Base-by-base conservation (phyloP, 176 grass and related monocot species). In the Oropetium thomaeum region DNA sequence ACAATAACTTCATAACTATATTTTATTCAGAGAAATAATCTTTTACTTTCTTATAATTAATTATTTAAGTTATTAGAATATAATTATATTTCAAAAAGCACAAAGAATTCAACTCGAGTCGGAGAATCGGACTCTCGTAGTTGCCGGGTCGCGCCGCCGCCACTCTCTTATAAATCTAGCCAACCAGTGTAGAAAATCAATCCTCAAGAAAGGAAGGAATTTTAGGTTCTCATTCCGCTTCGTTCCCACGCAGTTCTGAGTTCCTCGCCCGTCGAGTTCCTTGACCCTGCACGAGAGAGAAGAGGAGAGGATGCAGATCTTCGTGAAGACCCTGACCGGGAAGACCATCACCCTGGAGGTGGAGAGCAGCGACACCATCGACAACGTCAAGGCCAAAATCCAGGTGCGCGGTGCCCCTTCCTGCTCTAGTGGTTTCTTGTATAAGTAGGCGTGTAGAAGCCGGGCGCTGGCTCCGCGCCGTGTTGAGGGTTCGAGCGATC, bases 291-390 rank as follows among this genome's bases (percentile, higher is more conserved):
- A 10, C 34, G 20, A 61, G 58, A 77, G 30, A 66, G 43, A 58
- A 22, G 59, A 51, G 8, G 42, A 64, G 62, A 83, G 62, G 77
- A 86, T 86, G 84, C 84, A 86, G 84, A 86, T 85, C 64, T 92
- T 88, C 73, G 85, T 92, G 73, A 92, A 92, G 89, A 90, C 93
- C 52, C 84, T 93, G 62, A 93, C 88, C 26, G 90, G 93, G 73
- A 89, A 87, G 90, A 97, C 90, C 72, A 93, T 90, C 88, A 97
- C 93, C 65, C 93, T 97, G 69, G 85, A 97, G 82, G 93, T 93
- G 35, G 93, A 97, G 93, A 90, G 80, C 77, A 97, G 93, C 93
- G 85, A 97, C 85, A 93, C 93, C 82, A 83, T 97, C 73, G 93
- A 97, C 61, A 89, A 93, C 86, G 88, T 93, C 63, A 97, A 97